These are phyloP conservation scores for Exophiala oligosperma DNA, from an alignment of 2,329 filamentous ascomycete genomes.

Conservation along the genomic window DNA sequence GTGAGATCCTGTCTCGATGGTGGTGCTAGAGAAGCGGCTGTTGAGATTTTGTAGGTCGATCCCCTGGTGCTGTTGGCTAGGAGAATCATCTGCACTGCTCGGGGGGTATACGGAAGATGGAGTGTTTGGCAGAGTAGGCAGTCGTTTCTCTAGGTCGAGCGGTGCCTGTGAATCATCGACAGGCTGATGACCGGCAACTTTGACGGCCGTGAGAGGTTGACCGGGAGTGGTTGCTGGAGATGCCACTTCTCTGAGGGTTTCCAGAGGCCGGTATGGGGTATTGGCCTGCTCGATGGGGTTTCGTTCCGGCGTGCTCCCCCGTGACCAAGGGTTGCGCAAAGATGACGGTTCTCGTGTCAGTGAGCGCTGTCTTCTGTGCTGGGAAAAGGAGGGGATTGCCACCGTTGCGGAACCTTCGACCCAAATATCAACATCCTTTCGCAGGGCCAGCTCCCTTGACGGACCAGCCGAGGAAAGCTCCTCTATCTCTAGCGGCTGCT, in stretches of 20 bases:
- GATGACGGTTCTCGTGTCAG: constrained; percentile 31
- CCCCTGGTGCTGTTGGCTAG: neutral
- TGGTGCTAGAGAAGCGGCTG: constrained; percentile 30
- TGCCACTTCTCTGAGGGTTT: constrained; percentile 27
- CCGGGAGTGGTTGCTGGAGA: constrained; percentile 30
- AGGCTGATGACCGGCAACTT: constrained; percentile 19
- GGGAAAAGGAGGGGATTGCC: constrained; percentile 36
- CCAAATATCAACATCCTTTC: constrained; percentile 17
- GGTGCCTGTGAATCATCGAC: constrained; percentile 31
- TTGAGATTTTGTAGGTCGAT: constrained; percentile 19
- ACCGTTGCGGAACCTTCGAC: constrained; percentile 7
- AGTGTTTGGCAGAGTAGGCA: constrained; percentile 48
- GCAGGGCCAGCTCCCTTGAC: constrained; percentile 22
- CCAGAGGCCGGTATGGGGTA: constrained; percentile 19
- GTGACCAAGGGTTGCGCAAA: constrained; percentile 32
- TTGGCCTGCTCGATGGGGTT: neutral
- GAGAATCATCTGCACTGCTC: constrained; percentile 18
- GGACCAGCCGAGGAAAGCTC: constrained; percentile 4
- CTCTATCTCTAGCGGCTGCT: constrained; percentile 1
- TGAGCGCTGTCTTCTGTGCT: constrained; percentile 39
- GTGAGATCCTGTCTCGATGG: constrained; percentile 25
- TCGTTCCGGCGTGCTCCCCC: constrained; percentile 23
- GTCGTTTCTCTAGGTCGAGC: constrained; percentile 37
- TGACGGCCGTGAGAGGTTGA: constrained; percentile 26
- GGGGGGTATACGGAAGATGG: constrained; percentile 42